Conservation (phyloP, 768 basidiomycete genomes). For the Calocera viscosa region DNA sequence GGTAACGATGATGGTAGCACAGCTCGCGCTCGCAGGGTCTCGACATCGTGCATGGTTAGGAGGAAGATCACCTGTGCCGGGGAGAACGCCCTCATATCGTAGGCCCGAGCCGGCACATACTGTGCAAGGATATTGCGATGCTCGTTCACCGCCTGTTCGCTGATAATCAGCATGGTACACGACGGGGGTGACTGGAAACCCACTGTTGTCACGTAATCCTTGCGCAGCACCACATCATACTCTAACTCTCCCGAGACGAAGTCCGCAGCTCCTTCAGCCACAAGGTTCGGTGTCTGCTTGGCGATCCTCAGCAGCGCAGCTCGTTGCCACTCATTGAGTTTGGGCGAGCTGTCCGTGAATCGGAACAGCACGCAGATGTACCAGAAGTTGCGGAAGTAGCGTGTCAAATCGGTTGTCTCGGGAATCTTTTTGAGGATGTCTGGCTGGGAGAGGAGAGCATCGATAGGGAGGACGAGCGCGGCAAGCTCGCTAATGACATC, state of each 20-base stretch:
- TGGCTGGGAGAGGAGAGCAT: conserved; percentile 62
- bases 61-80: conserved; percentile 79
- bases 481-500: conserved; percentile 79
- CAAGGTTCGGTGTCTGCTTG: conserved; percentile 69
- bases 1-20: conserved; percentile 73
- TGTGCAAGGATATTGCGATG: conserved; percentile 54
- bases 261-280: conserved; percentile 71
- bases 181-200: conserved; percentile 18
- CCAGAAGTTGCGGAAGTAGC: conserved; percentile 87
- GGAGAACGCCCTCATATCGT: conserved; percentile 61
- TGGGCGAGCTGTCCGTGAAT: conserved; percentile 38
- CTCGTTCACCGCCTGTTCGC: conserved; percentile 48
- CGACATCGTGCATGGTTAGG: conserved; percentile 74
- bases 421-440: conserved; percentile 51
- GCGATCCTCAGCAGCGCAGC: conserved; percentile 72
- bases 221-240: conserved; percentile 80
- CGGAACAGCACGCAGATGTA: conserved; percentile 80
- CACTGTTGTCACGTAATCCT: conserved; percentile 70
- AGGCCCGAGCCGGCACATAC: conserved; percentile 49
- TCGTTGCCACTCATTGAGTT: conserved; percentile 49
- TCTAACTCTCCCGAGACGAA: conserved; percentile 78
- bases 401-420: conserved; percentile 47
- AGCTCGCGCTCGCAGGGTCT: conserved; percentile 67
- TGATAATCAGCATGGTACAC: not conserved
- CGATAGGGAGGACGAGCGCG: conserved; percentile 80